These are phyloP conservation scores for Trichosporon faecale DNA, from an alignment of 1,284 basidiomycete genomes.

Conservation along the genomic window DNA sequence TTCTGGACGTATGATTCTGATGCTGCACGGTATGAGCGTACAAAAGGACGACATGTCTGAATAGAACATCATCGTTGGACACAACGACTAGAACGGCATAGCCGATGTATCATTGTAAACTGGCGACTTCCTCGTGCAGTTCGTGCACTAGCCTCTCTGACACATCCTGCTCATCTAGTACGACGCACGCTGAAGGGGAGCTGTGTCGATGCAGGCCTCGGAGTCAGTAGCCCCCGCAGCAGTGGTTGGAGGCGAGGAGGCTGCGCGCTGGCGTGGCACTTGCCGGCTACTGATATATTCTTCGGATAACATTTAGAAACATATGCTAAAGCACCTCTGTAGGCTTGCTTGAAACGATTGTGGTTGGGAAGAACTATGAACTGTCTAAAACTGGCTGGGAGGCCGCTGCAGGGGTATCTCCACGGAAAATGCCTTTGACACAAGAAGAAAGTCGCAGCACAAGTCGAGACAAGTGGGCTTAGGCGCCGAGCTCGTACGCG, in stretches of 20 bases:
- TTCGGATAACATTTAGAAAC: background rate
- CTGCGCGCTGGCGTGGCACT: background rate
- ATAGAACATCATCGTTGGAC: background rate
- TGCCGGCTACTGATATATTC: background rate
- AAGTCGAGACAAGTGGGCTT: background rate
- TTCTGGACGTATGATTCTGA: no score
- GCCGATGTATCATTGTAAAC: background rate
- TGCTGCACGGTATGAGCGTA: background rate
- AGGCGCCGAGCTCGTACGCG: constrained; percentile 64
- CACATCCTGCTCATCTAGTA: no score
- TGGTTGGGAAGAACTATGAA: background rate
- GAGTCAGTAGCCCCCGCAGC: no score
- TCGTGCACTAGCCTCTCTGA: no score
- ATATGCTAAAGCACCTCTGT: background rate
- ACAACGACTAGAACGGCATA: background rate
- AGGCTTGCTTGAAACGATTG: background rate
- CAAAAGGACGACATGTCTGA: background rate
- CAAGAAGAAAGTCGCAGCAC: background rate
- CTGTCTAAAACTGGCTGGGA: constrained; percentile 2
- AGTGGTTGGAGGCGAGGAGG: no score
- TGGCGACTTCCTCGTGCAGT: no score
- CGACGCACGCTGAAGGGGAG: no score
- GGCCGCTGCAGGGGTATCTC: constrained; percentile 9
- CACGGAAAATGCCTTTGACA: background rate
- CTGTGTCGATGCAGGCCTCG: background rate